Percentiles rank a stretch among this genome's conserved stretches.
Evolutionary conservation across 257 asterid species (phyloP).

Genomic region (Penstemon barbatus): DNA sequence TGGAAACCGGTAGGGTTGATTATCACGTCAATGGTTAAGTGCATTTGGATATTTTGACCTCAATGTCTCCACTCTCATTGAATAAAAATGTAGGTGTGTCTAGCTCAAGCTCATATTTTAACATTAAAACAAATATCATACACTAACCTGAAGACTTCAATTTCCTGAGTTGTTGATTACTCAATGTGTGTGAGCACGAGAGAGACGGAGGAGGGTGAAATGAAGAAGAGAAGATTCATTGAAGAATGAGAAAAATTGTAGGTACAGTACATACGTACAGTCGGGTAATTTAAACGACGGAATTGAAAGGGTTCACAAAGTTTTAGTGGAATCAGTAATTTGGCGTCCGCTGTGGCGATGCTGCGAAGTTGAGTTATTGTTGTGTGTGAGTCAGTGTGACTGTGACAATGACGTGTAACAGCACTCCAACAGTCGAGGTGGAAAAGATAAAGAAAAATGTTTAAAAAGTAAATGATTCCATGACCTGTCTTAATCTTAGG

Average conservation of each 20-base stretch:
- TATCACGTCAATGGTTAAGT: too few relatives aligned
- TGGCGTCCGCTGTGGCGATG: conserved; percentile 75
- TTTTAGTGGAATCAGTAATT: conserved; percentile 37
- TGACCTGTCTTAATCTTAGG: too few relatives aligned
- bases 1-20: too few relatives aligned
- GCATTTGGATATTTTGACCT: too few relatives aligned
- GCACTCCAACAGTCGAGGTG: too few relatives aligned
- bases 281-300: conserved; percentile 44
- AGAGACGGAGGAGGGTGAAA: neutral
- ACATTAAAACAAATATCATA: conserved; percentile 5
- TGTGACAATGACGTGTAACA: conserved; percentile 34
- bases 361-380: too few relatives aligned
- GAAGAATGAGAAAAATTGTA: conserved; percentile 32
- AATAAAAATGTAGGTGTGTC: too few relatives aligned
- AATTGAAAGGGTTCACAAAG: conserved; percentile 50
- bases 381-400: conserved; percentile 26
- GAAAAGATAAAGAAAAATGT: too few relatives aligned
- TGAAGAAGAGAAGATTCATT: conserved; percentile 29
- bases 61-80: too few relatives aligned
- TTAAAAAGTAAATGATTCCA: too few relatives aligned
- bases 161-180: conserved; percentile 12
- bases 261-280: conserved; percentile 14
- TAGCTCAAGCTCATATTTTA: too few relatives aligned
- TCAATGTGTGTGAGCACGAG: conserved; percentile 21
- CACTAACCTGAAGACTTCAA: conserved; percentile 30